Base-by-base conservation (phyloP, 371 early-diverging fungal species). In the Saksenaea oblongispora region DNA sequence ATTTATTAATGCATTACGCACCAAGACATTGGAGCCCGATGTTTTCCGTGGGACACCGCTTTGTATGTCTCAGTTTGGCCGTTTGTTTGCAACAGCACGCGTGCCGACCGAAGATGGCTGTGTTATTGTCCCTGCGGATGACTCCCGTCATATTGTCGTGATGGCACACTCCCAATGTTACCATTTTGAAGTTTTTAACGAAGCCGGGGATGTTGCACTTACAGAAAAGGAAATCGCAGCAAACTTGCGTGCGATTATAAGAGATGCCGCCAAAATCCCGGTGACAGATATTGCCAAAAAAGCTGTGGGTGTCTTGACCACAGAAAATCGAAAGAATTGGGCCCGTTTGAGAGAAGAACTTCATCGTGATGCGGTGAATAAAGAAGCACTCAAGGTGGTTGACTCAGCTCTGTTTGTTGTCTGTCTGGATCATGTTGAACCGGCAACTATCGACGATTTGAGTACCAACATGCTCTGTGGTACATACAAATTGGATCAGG, bases 361-460 rank as follows among this genome's bases (percentile, higher is more conserved):
- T 31, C 67, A 74, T 5, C 53, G 74, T 1, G 78, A 83, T 58
- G 60, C 75, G 2, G 69, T 69, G 22, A 93, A 94, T 67, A 71
- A 69, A 28, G 80, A 76, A 26, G 84, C 86, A 9, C 76, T 93
- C 5, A 73, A 77, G 27, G 79, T 79, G 1, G 84, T 93, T 22
- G 90, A 92, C 58, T 70, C 84, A 0, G 86, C 96, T 8, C 80
- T 94, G 58, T 95, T 95, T 70, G 84, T 85, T 51, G 89, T 95
- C 5, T 90, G 90, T 66, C 75, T 95, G 41, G 96, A 95, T 77
- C 89, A 89, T 65, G 80, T 82, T 14, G 61, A 79, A 1, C 85
- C 85, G 1, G 59, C 70, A 34, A 65, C 70, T 10, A 70, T 69
- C 3, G 77, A 79, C 34, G 85, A 84, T 10, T 62, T 84, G 58